Conservation (phyloP, 2,329 filamentous ascomycete species). For the Phaeosphaeria sp. region DNA sequence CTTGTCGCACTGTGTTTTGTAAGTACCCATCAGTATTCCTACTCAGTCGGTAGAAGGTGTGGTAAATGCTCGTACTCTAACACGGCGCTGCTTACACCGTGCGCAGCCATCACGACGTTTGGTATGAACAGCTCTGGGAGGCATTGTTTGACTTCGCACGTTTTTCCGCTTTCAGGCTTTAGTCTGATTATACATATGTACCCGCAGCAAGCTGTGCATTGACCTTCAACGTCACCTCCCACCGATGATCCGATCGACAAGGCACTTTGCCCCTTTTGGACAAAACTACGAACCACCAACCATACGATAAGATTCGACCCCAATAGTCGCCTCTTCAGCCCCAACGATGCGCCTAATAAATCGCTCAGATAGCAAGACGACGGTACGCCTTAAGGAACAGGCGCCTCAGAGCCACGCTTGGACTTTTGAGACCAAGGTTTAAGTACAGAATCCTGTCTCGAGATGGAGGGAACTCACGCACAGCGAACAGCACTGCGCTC, state of each 20-base stretch:
- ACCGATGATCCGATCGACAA: background rate
- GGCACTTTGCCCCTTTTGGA: background rate
- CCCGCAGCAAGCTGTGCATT: background rate
- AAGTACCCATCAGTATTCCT: background rate
- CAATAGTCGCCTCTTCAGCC: too few species aligned
- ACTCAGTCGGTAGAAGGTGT: background rate
- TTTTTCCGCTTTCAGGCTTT: background rate
- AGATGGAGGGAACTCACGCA: background rate
- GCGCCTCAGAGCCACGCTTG: background rate
- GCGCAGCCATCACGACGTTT: background rate
- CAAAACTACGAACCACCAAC: background rate
- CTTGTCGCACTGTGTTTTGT: background rate
- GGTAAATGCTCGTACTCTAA: background rate
- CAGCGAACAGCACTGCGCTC: background rate
- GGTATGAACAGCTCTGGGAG: background rate
- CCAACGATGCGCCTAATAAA: too few species aligned
- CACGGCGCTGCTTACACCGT: background rate
- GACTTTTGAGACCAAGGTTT: background rate
- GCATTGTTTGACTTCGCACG: background rate
- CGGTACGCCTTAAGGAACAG: background rate
- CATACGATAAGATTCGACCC: background rate
- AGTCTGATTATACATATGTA: background rate
- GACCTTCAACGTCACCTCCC: background rate
- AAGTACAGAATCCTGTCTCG: background rate
- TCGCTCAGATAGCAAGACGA: background rate